Evolutionary conservation across 495 filamentous ascomycete genomes (phyloP).

Genomic region (Lepidopterella palustris): DNA sequence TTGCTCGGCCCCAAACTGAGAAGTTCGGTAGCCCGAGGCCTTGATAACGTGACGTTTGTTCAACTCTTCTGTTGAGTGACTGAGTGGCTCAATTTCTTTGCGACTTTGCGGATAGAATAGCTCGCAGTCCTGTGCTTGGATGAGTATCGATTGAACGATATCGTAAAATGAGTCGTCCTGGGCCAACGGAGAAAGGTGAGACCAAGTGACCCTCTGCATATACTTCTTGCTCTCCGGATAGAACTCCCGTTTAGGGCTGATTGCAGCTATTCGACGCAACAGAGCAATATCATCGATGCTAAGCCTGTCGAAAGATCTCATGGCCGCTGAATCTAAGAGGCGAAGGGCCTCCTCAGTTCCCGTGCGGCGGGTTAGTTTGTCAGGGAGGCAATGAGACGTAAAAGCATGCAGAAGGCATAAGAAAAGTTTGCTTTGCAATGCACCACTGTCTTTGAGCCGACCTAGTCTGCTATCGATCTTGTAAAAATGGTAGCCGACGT

Average conservation of each 20-base stretch:
- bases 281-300: not conserved
- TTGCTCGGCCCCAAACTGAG: not conserved
- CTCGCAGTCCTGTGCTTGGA: not conserved
- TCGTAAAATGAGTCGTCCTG: not conserved
- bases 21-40: too few relatives aligned
- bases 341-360: not conserved
- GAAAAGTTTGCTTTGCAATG: not conserved
- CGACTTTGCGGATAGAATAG: not conserved
- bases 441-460: not conserved
- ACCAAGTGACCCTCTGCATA: not conserved
- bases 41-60: not conserved
- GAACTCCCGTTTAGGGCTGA: conserved; percentile 49
- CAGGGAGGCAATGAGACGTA: not conserved
- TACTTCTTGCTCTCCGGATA: conserved; percentile 40
- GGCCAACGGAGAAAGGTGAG: not conserved
- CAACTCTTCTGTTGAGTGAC: not conserved
- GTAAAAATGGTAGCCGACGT: conserved; percentile 32
- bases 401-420: not conserved
- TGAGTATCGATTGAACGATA: not conserved
- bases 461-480: not conserved
- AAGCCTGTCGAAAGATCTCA: not conserved
- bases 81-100: not conserved
- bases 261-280: not conserved
- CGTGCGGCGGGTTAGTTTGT: not conserved
- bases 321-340: not conserved